phyloP scores from a whole-genome alignment of 2,329 filamentous ascomycete species.

The Sclerotinia glacialis region DNA sequence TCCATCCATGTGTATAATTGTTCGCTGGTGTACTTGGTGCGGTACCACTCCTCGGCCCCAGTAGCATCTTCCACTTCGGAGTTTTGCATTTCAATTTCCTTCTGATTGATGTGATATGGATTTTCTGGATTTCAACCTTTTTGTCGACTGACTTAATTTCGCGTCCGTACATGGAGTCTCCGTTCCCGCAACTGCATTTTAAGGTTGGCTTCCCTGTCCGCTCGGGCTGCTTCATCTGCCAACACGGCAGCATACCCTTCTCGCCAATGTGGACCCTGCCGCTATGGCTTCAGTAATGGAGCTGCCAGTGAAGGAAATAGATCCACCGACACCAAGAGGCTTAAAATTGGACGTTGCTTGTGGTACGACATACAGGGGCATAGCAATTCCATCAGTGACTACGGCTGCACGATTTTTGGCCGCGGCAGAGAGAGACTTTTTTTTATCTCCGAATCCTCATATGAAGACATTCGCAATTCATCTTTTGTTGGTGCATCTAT shows the following conservation, averaged over 20 bases:
- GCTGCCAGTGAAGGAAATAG: neutral
- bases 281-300: neutral
- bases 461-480: constrained; percentile 11
- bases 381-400: neutral
- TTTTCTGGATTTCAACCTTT: neutral
- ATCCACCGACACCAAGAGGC: constrained; percentile 4
- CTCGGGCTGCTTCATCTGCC: neutral
- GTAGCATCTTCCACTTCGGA: neutral
- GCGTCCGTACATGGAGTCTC: constrained; percentile 2
- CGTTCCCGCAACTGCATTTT: constrained; percentile 9
- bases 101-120: neutral
- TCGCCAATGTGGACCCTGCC: neutral
- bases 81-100: constrained; percentile 1
- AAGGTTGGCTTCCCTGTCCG: constrained; percentile 4
- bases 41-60: neutral
- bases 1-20: constrained; percentile 11
- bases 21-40: constrained; percentile 1
- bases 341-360: neutral
- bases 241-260: neutral
- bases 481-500: neutral
- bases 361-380: neutral
- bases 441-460: constrained; percentile 1
- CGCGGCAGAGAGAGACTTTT: neutral
- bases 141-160: constrained; percentile 12
- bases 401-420: neutral